Base-by-base conservation (phyloP, 2,329 filamentous ascomycete genomes). In the Cladosporium sp. region DNA sequence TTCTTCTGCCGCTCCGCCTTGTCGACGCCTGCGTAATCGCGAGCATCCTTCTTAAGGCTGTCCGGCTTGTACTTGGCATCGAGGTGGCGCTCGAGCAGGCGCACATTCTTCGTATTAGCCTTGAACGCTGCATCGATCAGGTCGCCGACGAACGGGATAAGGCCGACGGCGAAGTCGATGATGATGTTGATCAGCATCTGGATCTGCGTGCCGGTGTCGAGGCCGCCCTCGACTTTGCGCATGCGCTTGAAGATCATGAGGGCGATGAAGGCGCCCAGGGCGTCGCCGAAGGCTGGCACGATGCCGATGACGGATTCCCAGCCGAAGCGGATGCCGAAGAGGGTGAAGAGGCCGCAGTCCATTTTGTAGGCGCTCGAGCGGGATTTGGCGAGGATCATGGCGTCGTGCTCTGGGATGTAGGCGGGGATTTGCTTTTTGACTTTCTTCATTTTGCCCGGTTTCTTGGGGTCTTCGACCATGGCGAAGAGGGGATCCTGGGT, bases 401-500 rank as follows among this genome's bases (percentile, higher is more conserved):
- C 89, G 79, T 99, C 95, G 72, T 96, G 87, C 32, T 89, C 82
- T 21, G 93, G 94, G 62, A 98, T 87, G 64, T 94, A 94, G 30
- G 87, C 86, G 0, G 93, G 93, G 41, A 93, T 82, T 26, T 92
- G 91, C 80, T 96, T 96, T 81, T 91, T 92, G 76, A 90, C 87
- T 79, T 91, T 96, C 83, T 92, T 94, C 66, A 85, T 84, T 77
- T 93, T 96, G 73, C 87, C 88, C 30, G 88, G 87, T 64, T 83
- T 86, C 69, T 88, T 86, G 10, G 90, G 91, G 51, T 93, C 89
- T 26, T 89, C 88, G 41, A 97, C 88, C 71, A 88, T 84, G 77
- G 96, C 92, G 74, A 93, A 96, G 81, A 93, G 97, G 6, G 93
- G 93, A 76, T 98, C 93, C 92, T 97, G 73, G 66, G 70, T 41